Evolutionary conservation across 164 flowering plant species (phyloP), one percentile per base, ranked within the genome.

Genomic region (Annona cherimola): DNA sequence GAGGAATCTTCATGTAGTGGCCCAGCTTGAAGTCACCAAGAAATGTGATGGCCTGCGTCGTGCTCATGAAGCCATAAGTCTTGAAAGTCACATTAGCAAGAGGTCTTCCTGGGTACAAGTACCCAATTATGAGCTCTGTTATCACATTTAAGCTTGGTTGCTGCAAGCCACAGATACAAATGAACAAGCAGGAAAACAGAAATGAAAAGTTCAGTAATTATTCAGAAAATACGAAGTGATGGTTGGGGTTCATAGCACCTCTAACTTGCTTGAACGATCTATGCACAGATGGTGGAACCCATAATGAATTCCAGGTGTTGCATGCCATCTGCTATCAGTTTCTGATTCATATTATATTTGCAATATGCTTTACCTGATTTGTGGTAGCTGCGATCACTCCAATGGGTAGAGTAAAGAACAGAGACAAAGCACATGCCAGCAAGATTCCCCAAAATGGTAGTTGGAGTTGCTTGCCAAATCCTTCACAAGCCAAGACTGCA

Each of bases 381-480:
- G 98, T 91, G 0, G 98, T 91, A 60, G 98, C 95, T 65, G 77
- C 72, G 26, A 93, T 88, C 0, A 91, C 73, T 0, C 96, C 96
- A 61, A 90, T 75, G 5, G 98, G 98, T 5, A 91, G 71, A 8
- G 97, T 93, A 84, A 91, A 71, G 26, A 71, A 43, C n/a, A 61
- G 45, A 44, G 73, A 42, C 50, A 71, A 0, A 4, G 57, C 88
- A 83, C 88, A 84, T 19, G 97, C 91, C 40, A 91, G 62, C 4
- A 90, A 6, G 61, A 93, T 57, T 4, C 98, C 98, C 97, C 97
- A 93, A 80, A 86, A 90, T 3, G 97, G 97, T 8, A 93, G 94
- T 44, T 93, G 97, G 4, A 93, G 81, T 74, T 91, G 92, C 50
- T 77, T 79, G 55, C 69, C 79, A 55, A 90, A 91, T 14, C 91